Evolutionary conservation across 1,139 yeast species (phyloP).

Genomic region (Meyerozyma smithsonii): DNA sequence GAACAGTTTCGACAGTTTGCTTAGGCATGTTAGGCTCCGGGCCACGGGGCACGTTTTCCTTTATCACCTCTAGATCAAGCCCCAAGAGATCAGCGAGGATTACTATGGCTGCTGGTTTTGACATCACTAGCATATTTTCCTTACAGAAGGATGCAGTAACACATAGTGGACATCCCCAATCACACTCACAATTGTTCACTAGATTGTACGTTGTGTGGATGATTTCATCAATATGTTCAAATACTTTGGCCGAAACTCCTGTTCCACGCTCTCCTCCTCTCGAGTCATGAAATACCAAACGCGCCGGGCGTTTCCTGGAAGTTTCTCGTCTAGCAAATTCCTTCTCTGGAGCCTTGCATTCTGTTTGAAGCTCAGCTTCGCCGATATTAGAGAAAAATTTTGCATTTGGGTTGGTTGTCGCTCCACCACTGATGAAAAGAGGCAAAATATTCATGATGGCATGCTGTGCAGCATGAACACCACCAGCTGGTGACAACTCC

Average conservation of each 20-base stretch:
- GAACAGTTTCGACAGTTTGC: conserved; percentile 63
- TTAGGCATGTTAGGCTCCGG: conserved; percentile 81
- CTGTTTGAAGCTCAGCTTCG: conserved; percentile 75
- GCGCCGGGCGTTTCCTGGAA: conserved; percentile 71
- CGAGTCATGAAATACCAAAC: conserved; percentile 78
- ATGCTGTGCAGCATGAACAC: conserved; percentile 97
- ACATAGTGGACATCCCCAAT: conserved; percentile 88
- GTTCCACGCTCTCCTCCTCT: conserved; percentile 76
- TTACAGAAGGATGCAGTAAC: conserved; percentile 74
- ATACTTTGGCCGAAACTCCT: conserved; percentile 75
- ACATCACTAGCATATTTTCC: conserved; percentile 75
- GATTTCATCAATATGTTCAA: conserved; percentile 67
- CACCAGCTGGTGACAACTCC: conserved; percentile 70
- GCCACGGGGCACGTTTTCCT: conserved; percentile 54
- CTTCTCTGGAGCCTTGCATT: conserved; percentile 95
- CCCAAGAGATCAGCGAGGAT: conserved; percentile 52
- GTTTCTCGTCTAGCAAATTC: conserved; percentile 78
- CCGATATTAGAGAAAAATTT: conserved; percentile 45
- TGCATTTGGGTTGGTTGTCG: conserved; percentile 36
- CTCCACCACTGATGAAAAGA: conserved; percentile 40
- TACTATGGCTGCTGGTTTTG: conserved; percentile 82
- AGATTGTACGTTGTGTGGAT: conserved; percentile 55
- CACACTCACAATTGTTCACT: conserved; percentile 66
- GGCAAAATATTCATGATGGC: conserved; percentile 77
- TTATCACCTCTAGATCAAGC: conserved; percentile 36